phyloP scores from a whole-genome alignment of 2,329 filamentous ascomycete species.

The Laburnicola sp. region DNA sequence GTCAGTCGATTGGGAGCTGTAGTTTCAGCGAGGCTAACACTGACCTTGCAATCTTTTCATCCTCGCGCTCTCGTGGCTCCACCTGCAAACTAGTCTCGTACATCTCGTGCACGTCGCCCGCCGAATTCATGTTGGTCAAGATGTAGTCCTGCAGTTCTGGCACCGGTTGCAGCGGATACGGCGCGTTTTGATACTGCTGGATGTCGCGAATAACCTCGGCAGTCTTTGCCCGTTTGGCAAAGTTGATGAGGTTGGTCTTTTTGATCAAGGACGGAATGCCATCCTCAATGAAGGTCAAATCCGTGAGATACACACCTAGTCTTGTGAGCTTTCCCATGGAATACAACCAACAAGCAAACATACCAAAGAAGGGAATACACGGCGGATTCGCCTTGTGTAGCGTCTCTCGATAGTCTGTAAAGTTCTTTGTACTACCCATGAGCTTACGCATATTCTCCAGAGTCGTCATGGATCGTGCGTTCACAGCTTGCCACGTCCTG shows the following conservation, averaged over 20 bases:
- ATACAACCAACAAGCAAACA: conserved; percentile 25
- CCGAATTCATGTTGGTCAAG: conserved; percentile 90
- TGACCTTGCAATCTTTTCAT: conserved; percentile 99
- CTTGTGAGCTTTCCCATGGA: conserved; percentile 21
- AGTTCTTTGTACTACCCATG: conserved; percentile 98
- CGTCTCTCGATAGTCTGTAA: conserved; percentile 92
- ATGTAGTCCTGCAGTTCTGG: conserved; percentile 96
- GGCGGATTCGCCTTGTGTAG: conserved; percentile 92
- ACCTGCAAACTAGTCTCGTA: conserved; percentile 95
- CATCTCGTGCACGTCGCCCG: conserved; percentile 98
- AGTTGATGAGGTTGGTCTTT: conserved; percentile 96
- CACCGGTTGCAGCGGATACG: conserved; percentile 88
- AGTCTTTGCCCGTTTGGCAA: conserved; percentile 96
- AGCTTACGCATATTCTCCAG: conserved; percentile 90
- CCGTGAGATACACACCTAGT: conserved; percentile 89
- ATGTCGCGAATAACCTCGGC: conserved; percentile 98
- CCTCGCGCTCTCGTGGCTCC: conserved; percentile 93
- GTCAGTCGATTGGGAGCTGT: conserved; percentile 21
- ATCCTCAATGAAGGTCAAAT: conserved; percentile 97
- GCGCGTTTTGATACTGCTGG: conserved; percentile 97
- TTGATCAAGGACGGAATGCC: conserved; percentile 96
- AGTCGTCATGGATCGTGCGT: conserved; percentile 75
- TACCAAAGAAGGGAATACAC: conserved; percentile 98
- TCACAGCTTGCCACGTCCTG: conserved; percentile 92
- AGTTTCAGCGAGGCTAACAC: conserved; percentile 5